Percentiles rank a stretch among this genome's conserved stretches.
Conservation (phyloP, 2,329 filamentous ascomycete genomes). For the Xylariaceae sp. region DNA sequence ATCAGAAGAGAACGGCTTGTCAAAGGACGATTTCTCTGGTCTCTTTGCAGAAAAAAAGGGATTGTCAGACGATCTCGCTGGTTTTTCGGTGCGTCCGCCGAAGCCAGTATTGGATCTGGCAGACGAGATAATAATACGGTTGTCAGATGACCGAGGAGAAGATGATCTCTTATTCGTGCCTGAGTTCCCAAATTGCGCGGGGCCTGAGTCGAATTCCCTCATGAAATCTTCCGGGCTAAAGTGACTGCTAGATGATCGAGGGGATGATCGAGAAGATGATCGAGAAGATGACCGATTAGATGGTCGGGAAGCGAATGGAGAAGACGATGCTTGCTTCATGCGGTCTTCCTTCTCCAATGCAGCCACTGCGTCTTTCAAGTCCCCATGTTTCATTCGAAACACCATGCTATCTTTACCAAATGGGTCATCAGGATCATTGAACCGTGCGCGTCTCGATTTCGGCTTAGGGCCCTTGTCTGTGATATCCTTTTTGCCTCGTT, state of each 20-base stretch:
- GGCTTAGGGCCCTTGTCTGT: constrained; percentile 37
- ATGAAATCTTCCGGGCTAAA: constrained; percentile 17
- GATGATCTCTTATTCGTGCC: background rate
- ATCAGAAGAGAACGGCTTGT: background rate
- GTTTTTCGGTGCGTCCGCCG: background rate
- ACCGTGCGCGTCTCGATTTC: constrained; percentile 46
- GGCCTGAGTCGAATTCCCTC: background rate
- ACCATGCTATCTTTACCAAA: constrained; percentile 54
- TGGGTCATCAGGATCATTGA: constrained; percentile 42
- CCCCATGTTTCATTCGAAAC: constrained; percentile 47
- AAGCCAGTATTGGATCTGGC: constrained; percentile 6
- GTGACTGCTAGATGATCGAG: background rate
- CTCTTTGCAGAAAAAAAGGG: too few relatives aligned
- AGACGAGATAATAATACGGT: background rate
- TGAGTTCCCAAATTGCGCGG: background rate
- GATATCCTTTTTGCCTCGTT: constrained; percentile 49
- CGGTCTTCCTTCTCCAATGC: background rate
- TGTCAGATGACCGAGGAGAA: background rate
- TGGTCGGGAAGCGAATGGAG: too few relatives aligned
- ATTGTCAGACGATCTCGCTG: background rate
- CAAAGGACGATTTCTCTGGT: too few relatives aligned
- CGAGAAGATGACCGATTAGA: too few relatives aligned
- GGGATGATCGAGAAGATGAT: background rate
- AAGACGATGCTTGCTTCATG: too few relatives aligned
- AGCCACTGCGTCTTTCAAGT: constrained; percentile 32